Evolutionary conservation across 805 yeast species (phyloP).

Genomic region (Hermanozyma aechmeae): DNA sequence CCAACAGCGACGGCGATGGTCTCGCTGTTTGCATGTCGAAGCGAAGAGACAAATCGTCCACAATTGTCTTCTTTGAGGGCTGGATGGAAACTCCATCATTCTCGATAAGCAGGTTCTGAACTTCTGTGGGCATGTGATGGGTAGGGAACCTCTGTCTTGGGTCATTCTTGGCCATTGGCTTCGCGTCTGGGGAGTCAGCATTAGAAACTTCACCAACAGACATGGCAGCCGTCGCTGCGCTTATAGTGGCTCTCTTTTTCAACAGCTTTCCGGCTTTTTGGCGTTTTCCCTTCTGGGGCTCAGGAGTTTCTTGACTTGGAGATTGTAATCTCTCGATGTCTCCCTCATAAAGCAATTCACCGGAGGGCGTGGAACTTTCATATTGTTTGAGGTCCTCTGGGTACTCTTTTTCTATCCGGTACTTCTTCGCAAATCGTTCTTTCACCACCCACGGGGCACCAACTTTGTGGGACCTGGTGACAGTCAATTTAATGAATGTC

Average conservation of each 20-base stretch:
- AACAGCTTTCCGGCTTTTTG: conserved; percentile 6
- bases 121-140: conserved; percentile 9
- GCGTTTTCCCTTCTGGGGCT: conserved; percentile 1
- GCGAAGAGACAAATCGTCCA: conserved; percentile 8
- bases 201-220: not conserved
- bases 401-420: conserved; percentile 52
- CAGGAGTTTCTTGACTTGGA: conserved; percentile 1
- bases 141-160: conserved; percentile 8
- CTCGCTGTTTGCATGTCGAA: conserved; percentile 10
- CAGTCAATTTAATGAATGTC: conserved; percentile 74
- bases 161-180: conserved; percentile 5
- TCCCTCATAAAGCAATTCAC: conserved; percentile 10
- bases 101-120: conserved; percentile 7
- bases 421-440: conserved; percentile 60
- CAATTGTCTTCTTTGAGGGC: conserved; percentile 11
- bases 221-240: conserved; percentile 3
- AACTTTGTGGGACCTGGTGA: conserved; percentile 67
- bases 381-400: conserved; percentile 45
- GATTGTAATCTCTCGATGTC: conserved; percentile 6
- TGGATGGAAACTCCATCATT: conserved; percentile 15
- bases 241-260: conserved; percentile 7
- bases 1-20: conserved; percentile 5
- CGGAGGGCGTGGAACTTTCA: conserved; percentile 11
- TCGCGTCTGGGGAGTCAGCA: not conserved
- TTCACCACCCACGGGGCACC: conserved; percentile 97